Evolutionary conservation across 2,329 filamentous ascomycete species (phyloP).

Genomic region (Sarocladiaceae sp.): DNA sequence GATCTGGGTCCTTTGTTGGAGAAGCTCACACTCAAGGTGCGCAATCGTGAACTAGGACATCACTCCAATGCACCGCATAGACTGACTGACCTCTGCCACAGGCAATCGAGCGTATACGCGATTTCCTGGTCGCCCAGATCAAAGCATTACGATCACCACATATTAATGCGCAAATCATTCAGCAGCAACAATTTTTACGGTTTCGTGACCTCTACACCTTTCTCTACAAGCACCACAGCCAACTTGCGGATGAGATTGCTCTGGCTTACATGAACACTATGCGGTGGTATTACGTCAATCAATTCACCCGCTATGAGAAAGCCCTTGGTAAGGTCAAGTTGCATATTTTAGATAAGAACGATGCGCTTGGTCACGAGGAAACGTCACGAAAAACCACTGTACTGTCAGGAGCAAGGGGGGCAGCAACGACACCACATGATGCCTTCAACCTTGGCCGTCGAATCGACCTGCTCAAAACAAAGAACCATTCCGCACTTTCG

Average conservation of each 20-base stretch:
- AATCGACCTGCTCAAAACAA: conserved; percentile 71
- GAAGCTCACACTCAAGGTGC: conserved; percentile 74
- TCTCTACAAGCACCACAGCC: conserved; percentile 71
- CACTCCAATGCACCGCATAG: conserved; percentile 11
- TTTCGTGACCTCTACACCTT: conserved; percentile 88
- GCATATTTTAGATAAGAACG: conserved; percentile 74
- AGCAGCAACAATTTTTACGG: conserved; percentile 82
- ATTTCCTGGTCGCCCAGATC: conserved; percentile 91
- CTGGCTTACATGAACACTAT: conserved; percentile 97
- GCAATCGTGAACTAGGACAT: conserved; percentile 8
- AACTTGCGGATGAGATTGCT: conserved; percentile 82
- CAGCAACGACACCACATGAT: conserved; percentile 62
- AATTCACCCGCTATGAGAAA: conserved; percentile 82
- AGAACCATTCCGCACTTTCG: conserved; percentile 69
- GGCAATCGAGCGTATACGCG: conserved; percentile 89
- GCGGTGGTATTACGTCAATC: conserved; percentile 93
- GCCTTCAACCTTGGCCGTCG: conserved; percentile 84
- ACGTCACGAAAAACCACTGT: conserved; percentile 57
- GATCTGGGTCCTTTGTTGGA: conserved; percentile 82
- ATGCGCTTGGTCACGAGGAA: conserved; percentile 76
- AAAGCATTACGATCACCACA: conserved; percentile 90
- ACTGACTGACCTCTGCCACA: too few relatives aligned
- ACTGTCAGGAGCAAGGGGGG: conserved; percentile 38
- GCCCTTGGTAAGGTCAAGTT: conserved; percentile 80
- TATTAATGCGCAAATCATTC: conserved; percentile 95